Base-by-base conservation (phyloP, 768 basidiomycete species). In the Nevesoporus exiguus region DNA sequence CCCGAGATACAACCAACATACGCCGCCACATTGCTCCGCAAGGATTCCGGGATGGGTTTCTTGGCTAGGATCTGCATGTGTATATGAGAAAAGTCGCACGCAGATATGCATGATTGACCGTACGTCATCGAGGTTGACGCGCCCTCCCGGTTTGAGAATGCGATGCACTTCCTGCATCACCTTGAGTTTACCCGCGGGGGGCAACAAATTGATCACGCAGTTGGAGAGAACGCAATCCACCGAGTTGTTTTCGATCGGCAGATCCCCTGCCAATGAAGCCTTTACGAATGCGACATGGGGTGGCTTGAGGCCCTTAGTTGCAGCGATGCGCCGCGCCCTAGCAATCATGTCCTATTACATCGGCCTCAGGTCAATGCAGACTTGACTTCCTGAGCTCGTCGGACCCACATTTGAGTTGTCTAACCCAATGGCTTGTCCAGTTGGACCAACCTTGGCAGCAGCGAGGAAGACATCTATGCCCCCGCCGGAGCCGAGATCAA, bases 151-250 rank as follows among this genome's bases (percentile, higher is more conserved):
- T 62, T 79, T 83, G 44, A 85, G 68, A 3, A 83, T 70, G 11
- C 83, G 71, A 46, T 74, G 63, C 0, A 73, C 68, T 54, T 85
- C 83, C 39, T 74, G 73, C 45, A 82, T 62, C 7, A 78, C 58
- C n/a, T 48, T 63, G 5, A 59, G 63, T 58, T 80, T 83, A 3
- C 74, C 77, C 13, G 69, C 62, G 0, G 49, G 50, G 0, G 80
- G 76, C 7, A 83, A 58, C 2, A 81, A 63, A 59, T 83, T 81
- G 61, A 83, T 65, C 3, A 82, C 80, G 49, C 82, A 83, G 61
- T 82, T 85, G 7, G 81, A 82, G 7, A 83, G 57, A 15, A 85
- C 68, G 53, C 80, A 83, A 56, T 85, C 80, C 17, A 83, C 72
- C 0, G 80, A 73, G 49, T 71, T 64, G 5, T 77, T 72, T 39